Evolutionary conservation across 148 eudicot species (phyloP).

Genomic region (Rhododendron mucronatum): DNA sequence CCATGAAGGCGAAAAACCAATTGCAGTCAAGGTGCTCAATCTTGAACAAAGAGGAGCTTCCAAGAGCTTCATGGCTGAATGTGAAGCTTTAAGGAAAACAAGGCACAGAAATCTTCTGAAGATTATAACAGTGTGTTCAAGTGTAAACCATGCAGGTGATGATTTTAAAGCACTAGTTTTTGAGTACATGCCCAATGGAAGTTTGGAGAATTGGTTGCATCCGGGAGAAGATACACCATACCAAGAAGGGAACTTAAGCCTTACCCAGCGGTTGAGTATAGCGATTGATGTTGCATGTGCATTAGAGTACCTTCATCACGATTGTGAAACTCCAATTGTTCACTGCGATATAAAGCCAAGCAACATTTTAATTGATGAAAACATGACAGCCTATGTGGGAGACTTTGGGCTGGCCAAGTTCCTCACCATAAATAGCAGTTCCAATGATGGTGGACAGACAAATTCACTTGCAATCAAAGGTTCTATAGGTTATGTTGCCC

Average conservation of each 20-base stretch:
- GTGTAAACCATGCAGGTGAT: not conserved
- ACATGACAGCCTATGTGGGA: slow-evolving; percentile 2
- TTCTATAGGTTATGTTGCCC: no score
- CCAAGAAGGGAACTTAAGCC: not conserved
- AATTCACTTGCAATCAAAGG: no score
- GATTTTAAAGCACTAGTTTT: slow-evolving; percentile 13
- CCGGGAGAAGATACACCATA: not conserved
- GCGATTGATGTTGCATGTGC: not conserved
- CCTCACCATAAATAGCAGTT: no score
- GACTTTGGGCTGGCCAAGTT: no score
- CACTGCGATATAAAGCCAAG: not conserved
- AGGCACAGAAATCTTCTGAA: slow-evolving; percentile 4
- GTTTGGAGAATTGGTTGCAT: no score
- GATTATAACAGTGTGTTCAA: not conserved
- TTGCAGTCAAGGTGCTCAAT: not conserved
- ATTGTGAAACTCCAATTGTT: not conserved
- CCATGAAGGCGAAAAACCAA: not conserved
- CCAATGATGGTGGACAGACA: no score
- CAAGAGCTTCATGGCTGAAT: not conserved
- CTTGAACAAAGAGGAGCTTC: not conserved
- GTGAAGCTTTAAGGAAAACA: not conserved
- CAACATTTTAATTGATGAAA: not conserved
- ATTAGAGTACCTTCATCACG: not conserved
- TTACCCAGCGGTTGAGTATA: not conserved
- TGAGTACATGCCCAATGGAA: no score